A percentile compares a stretch with the other conserved stretches of the same genome.
phyloP scores from a whole-genome alignment of 108 stramenopile species.

The Cyclotella baltica region DNA sequence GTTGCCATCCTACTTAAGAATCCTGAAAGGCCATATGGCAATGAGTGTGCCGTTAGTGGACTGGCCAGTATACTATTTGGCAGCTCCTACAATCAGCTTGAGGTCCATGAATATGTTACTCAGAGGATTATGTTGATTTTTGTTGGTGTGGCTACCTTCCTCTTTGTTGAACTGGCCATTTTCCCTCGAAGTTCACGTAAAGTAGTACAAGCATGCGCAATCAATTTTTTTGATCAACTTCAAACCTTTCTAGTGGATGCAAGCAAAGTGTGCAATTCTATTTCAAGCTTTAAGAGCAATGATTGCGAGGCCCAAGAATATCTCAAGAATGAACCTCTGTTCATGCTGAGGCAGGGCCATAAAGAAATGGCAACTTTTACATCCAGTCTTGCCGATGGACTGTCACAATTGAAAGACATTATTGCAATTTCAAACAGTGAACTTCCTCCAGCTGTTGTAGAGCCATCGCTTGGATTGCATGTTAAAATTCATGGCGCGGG shows the following conservation, averaged over 20 bases:
- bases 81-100: slow-evolving; percentile 35
- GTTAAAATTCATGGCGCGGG: neutral
- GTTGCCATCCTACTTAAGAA: slow-evolving; percentile 45
- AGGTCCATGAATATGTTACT: slow-evolving; percentile 52
- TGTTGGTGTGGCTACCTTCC: slow-evolving; percentile 50
- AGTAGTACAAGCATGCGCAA: slow-evolving; percentile 41
- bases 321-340: neutral
- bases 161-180: slow-evolving; percentile 49
- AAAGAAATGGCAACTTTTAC: slow-evolving; percentile 2
- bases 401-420: slow-evolving; percentile 5
- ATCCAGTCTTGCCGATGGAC: neutral
- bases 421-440: neutral
- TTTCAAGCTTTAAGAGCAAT: slow-evolving; percentile 1
- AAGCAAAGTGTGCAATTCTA: neutral
- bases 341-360: slow-evolving; percentile 1
- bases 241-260: neutral
- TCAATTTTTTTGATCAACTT: slow-evolving; percentile 48
- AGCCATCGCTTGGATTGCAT: neutral
- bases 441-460: neutral
- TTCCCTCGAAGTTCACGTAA: slow-evolving; percentile 50
- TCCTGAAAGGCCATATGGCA: slow-evolving; percentile 50
- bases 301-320: neutral
- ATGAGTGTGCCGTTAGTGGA: slow-evolving; percentile 52
- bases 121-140: slow-evolving; percentile 59
- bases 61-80: slow-evolving; percentile 59